Conservation (phyloP, 176 grass and related monocot species). For the Phoenix roebelenii region DNA sequence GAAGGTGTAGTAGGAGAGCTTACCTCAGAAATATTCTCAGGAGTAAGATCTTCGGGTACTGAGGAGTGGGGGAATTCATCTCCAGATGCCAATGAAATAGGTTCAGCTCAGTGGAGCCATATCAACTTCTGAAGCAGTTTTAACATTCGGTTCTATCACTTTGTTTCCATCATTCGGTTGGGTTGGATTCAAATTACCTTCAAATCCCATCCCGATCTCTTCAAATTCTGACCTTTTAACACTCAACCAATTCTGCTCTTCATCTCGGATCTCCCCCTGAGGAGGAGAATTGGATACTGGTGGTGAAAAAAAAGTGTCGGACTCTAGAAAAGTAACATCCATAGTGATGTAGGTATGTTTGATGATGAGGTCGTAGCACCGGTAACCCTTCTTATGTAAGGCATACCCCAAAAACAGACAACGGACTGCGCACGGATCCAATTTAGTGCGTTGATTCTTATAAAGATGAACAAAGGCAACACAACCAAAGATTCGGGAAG, state of each 20-base stretch:
- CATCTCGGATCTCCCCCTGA: neutral
- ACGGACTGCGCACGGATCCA: neutral
- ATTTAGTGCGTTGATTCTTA: neutral
- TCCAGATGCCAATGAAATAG: no score
- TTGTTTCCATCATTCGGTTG: no score
- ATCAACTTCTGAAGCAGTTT: no score
- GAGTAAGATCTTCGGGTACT: neutral
- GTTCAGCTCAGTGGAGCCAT: no score
- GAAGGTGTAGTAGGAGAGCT: neutral
- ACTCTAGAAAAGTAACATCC: conserved; percentile 2
- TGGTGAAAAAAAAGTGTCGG: neutral
- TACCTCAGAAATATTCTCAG: neutral
- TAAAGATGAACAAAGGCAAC: neutral
- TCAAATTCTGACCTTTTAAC: no score
- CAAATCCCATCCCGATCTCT: no score
- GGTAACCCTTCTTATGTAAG: neutral
- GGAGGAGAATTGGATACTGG: neutral
- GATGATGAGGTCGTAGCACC: neutral
- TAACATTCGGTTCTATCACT: no score
- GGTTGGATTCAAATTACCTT: no score
- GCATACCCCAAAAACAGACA: conserved; percentile 1
- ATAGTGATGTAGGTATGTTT: neutral
- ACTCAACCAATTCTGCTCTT: neutral
- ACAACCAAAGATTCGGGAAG: neutral
- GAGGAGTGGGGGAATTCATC: neutral